Percentiles rank a stretch among this genome's conserved stretches.
Conservation (phyloP, 371 early-diverging fungal species). For the Saksenaea oblongispora region DNA sequence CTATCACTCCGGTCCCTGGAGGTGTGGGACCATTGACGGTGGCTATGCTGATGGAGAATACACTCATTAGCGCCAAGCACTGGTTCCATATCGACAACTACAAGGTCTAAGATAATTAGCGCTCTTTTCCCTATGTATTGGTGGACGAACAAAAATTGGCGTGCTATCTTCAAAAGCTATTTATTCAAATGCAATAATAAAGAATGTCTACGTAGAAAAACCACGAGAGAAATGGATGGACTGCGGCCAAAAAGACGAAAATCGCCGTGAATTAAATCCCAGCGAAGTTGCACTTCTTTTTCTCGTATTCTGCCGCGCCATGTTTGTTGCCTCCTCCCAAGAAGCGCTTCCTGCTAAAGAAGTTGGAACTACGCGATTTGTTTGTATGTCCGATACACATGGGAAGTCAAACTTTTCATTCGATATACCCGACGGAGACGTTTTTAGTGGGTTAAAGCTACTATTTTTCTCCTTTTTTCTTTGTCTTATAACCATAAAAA, state of each 20-base stretch:
- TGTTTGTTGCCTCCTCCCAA: constrained; percentile 9
- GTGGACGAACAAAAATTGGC: too few species aligned
- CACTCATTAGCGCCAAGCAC: constrained; percentile 66
- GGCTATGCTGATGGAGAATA: constrained; percentile 89
- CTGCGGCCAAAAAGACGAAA: neutral
- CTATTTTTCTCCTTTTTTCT: neutral
- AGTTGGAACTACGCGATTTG: constrained; percentile 29
- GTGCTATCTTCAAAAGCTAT: too few species aligned
- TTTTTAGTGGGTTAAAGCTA: constrained; percentile 30
- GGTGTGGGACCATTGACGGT: constrained; percentile 96
- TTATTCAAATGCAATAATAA: too few species aligned
- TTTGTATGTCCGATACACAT: constrained; percentile 52
- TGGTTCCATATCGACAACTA: neutral
- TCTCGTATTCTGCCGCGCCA: neutral
- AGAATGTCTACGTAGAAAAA: too few species aligned
- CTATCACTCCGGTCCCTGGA: constrained; percentile 91
- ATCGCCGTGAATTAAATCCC: neutral
- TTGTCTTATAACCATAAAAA: neutral
- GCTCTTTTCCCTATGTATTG: too few species aligned
- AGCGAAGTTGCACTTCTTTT: neutral
- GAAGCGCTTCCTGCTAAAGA: constrained; percentile 9
- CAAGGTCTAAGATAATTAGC: too few species aligned
- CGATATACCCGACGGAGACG: constrained; percentile 45
- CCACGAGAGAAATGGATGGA: neutral
- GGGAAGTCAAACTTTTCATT: constrained; percentile 23